Percentiles rank a stretch among this genome's conserved stretches.
phyloP scores from a whole-genome alignment of 2,329 filamentous ascomycete genomes.

The Aspergillus pseudonomiae region DNA sequence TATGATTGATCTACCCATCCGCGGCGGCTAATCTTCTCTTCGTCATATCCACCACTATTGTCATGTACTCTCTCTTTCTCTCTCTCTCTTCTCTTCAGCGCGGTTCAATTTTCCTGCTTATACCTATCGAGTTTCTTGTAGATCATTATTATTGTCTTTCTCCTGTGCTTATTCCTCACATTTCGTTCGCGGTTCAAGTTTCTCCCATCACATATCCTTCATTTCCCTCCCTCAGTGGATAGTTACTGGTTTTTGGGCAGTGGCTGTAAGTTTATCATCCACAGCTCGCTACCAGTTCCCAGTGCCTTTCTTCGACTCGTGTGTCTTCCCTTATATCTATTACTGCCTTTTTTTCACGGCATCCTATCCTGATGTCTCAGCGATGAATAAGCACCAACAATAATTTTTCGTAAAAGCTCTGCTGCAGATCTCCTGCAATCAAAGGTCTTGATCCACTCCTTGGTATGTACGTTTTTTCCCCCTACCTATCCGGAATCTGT shows the following conservation, averaged over 20 bases:
- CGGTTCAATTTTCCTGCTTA: background rate
- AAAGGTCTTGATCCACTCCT: slow-evolving; percentile 25
- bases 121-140: background rate
- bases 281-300: background rate
- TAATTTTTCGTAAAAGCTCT: slow-evolving; percentile 18
- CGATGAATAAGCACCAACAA: slow-evolving; percentile 29
- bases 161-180: background rate
- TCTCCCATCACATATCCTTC: background rate
- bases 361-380: slow-evolving; percentile 23
- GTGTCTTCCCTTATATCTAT: background rate
- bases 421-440: slow-evolving; percentile 31
- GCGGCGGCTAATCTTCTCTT: background rate
- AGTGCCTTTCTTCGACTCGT: background rate
- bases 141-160: background rate
- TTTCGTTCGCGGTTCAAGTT: background rate
- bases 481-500: background rate
- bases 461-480: slow-evolving; percentile 27
- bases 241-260: background rate
- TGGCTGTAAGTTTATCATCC: slow-evolving; percentile 2
- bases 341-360: background rate
- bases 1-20: background rate
- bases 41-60: background rate
- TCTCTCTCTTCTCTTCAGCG: background rate
- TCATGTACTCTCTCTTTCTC: background rate
- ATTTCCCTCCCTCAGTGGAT: background rate